Evolutionary conservation across 352 stramenopile species (phyloP).

Genomic region (Pythium graminicola): DNA sequence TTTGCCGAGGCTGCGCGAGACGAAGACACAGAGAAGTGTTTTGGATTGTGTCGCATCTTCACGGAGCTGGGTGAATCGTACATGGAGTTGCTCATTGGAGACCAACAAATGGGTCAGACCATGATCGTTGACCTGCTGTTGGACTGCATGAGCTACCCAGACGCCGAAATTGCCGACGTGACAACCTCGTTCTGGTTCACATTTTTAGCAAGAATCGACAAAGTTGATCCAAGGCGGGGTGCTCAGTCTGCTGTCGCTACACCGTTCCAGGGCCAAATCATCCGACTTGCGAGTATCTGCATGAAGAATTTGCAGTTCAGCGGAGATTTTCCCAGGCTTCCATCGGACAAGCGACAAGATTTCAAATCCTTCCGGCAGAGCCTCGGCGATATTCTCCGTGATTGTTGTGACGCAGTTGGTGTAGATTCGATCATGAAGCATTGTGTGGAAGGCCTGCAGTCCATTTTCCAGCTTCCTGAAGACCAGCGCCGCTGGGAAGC

Average conservation of each 20-base stretch:
- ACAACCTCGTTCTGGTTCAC: constrained; percentile 83
- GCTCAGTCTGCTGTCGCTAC: not conserved
- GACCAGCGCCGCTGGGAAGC: constrained; percentile 59
- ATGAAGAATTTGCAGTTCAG: constrained; percentile 82
- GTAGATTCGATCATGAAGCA: constrained; percentile 67
- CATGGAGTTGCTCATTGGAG: constrained; percentile 66
- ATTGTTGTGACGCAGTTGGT: constrained; percentile 68
- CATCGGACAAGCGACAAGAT: constrained; percentile 68
- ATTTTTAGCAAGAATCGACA: constrained; percentile 33
- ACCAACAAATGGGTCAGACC: constrained; percentile 47
- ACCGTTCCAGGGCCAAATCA: constrained; percentile 46
- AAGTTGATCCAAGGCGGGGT: not conserved
- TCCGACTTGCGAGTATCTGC: constrained; percentile 55
- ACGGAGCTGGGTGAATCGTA: constrained; percentile 87
- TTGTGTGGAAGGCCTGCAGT: constrained; percentile 66
- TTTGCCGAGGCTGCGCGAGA: constrained; percentile 43
- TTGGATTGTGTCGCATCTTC: constrained; percentile 84
- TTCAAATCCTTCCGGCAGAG: constrained; percentile 79
- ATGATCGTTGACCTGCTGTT: constrained; percentile 77
- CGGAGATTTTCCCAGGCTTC: constrained; percentile 55
- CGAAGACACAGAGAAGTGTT: constrained; percentile 70
- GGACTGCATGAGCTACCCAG: constrained; percentile 81
- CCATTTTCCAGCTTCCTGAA: constrained; percentile 49
- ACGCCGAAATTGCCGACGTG: constrained; percentile 74
- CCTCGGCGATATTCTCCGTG: constrained; percentile 71